Percentiles rank a stretch among this genome's conserved stretches.
phyloP scores from a whole-genome alignment of 345 rosid genomes.

The Acer negundo region DNA sequence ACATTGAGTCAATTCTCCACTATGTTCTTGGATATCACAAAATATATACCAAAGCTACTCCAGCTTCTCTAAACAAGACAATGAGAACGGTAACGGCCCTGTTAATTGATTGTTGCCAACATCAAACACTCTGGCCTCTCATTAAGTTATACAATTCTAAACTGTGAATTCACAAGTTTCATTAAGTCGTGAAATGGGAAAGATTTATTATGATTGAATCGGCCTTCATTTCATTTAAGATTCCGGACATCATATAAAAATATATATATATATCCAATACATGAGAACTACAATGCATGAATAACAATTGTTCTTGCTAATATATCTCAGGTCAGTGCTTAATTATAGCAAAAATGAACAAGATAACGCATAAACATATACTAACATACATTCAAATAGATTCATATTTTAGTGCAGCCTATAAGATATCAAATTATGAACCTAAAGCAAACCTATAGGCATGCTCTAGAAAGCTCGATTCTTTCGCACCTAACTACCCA shows the following conservation, averaged over 20 bases:
- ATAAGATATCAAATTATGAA: neutral
- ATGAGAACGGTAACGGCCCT: slow-evolving; percentile 59
- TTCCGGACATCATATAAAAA: no score
- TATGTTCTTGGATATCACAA: no score
- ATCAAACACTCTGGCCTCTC: slow-evolving; percentile 62
- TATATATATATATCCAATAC: neutral
- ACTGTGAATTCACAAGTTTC: no score
- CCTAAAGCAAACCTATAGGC: neutral
- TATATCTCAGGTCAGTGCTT: neutral
- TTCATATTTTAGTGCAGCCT: neutral
- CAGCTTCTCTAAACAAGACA: slow-evolving; percentile 60
- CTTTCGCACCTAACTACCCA: neutral
- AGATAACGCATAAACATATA: neutral
- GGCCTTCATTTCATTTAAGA: no score
- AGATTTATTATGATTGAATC: no score
- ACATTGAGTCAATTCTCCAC: neutral
- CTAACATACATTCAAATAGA: neutral
- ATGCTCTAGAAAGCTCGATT: neutral
- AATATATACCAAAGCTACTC: slow-evolving; percentile 39
- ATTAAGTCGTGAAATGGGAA: no score
- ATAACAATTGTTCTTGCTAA: neutral
- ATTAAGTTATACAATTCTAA: no score
- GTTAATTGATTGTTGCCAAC: slow-evolving; percentile 60
- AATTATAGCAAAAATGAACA: neutral
- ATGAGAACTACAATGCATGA: neutral